Conservation (phyloP, 306 rosid genomes). For the Cucurbita pepo region DNA sequence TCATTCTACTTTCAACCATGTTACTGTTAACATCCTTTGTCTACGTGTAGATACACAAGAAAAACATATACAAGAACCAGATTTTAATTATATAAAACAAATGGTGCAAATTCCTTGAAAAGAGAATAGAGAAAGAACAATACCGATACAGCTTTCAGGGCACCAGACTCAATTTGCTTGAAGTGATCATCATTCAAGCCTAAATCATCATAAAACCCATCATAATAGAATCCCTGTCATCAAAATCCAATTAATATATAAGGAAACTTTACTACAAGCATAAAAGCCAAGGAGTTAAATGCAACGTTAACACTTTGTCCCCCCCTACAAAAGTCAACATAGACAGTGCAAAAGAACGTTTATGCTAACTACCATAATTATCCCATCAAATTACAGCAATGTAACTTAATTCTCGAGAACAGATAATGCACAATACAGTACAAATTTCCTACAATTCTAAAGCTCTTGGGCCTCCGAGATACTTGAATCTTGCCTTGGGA, state of each 20-base stretch:
- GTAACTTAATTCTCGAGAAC: background rate
- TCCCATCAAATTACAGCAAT: background rate
- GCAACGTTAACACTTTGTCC: background rate
- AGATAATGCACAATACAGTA: background rate
- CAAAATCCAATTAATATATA: slow-evolving; percentile 7
- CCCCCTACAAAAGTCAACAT: background rate
- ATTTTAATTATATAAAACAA: background rate
- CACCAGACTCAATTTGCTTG: slow-evolving; percentile 48
- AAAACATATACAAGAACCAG: background rate
- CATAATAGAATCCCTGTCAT: slow-evolving; percentile 84
- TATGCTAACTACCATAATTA: background rate
- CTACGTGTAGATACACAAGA: background rate
- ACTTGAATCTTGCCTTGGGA: background rate
- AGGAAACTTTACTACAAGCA: background rate
- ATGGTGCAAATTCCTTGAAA: background rate
- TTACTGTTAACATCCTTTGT: background rate
- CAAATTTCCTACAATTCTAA: background rate
- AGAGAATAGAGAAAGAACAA: slow-evolving; percentile 10
- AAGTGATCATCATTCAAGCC: slow-evolving; percentile 89
- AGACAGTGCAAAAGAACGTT: background rate
- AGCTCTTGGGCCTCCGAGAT: background rate
- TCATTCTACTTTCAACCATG: background rate
- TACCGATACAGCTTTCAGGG: slow-evolving; percentile 71
- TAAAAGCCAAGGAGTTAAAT: background rate
- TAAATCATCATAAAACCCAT: slow-evolving; percentile 78